Conservation (phyloP, 768 basidiomycete genomes). For the Russula abietina region DNA sequence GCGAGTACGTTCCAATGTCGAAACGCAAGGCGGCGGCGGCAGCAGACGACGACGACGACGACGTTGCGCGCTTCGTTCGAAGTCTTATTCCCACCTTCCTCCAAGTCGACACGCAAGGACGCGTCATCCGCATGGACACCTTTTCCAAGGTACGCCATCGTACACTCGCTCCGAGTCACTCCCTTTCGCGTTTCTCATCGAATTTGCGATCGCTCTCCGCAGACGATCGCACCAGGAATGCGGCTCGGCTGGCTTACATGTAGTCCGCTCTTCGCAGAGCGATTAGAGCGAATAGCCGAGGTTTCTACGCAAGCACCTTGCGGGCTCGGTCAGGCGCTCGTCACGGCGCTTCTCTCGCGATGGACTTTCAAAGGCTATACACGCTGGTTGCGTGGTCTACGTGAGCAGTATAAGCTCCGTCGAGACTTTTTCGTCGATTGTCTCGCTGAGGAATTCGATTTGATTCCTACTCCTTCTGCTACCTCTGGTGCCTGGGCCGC, state of each 20-base stretch:
- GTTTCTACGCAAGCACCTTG: conserved; percentile 62
- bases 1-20: conserved; percentile 47
- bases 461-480: conserved; percentile 36
- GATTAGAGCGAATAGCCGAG: conserved; percentile 65
- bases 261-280: conserved; percentile 68
- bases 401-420: conserved; percentile 49
- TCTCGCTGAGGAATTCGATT: conserved; percentile 55
- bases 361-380: conserved; percentile 72
- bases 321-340: conserved; percentile 64
- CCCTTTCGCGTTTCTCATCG: neutral
- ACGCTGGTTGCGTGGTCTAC: conserved; percentile 67
- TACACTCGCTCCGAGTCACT: neutral
- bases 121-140: conserved; percentile 77
- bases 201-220: conserved; percentile 24
- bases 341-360: conserved; percentile 52
- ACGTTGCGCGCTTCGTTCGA: conserved; percentile 17
- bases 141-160: conserved; percentile 55
- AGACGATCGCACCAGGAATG: conserved; percentile 75
- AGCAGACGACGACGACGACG: too few species aligned
- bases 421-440: conserved; percentile 63
- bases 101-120: conserved; percentile 69
- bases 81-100: conserved; percentile 60
- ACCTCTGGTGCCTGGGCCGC: conserved; percentile 30
- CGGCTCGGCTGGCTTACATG: conserved; percentile 79
- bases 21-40: too few species aligned